Conservation (phyloP, 805 yeast genomes). For the Yarrowia sp. region DNA sequence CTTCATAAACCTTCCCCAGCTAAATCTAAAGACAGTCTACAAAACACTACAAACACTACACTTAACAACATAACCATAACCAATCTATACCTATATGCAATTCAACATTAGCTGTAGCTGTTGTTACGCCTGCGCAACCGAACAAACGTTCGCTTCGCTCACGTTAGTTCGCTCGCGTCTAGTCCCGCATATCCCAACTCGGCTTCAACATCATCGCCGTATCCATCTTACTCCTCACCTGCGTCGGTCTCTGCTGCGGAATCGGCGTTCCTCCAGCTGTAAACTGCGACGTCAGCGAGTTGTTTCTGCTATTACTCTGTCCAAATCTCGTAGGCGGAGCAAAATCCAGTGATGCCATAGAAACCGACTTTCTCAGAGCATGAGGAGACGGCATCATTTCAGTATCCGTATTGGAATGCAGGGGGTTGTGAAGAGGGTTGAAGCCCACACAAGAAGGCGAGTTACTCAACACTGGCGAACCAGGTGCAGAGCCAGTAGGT, state of each 20-base stretch:
- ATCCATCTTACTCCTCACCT: constrained; percentile 32
- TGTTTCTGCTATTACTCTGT: constrained; percentile 22
- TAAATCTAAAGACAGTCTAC: too few species aligned
- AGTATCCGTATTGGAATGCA: constrained; percentile 16
- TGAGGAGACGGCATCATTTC: constrained; percentile 33
- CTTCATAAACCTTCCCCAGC: too few species aligned
- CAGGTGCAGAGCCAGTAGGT: constrained; percentile 9
- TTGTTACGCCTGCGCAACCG: too few species aligned
- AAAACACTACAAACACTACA: too few species aligned
- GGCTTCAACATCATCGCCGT: constrained; percentile 32
- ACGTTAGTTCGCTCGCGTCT: too few species aligned
- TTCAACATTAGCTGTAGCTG: too few species aligned
- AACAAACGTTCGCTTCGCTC: too few species aligned
- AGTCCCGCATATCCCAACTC: constrained; percentile 35
- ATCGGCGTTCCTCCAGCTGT: constrained; percentile 2
- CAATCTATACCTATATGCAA: not conserved
- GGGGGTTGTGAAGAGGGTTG: constrained; percentile 21
- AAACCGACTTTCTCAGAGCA: constrained; percentile 32
- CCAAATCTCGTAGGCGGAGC: constrained; percentile 33
- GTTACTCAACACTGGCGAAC: constrained; percentile 17
- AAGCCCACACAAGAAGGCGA: constrained; percentile 2
- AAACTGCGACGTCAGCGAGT: constrained; percentile 25
- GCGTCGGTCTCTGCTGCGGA: constrained; percentile 29
- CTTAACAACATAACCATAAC: not conserved
- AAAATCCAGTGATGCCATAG: constrained; percentile 32